phyloP scores from a whole-genome alignment of 805 yeast species.

The Metschnikowia shivogae region DNA sequence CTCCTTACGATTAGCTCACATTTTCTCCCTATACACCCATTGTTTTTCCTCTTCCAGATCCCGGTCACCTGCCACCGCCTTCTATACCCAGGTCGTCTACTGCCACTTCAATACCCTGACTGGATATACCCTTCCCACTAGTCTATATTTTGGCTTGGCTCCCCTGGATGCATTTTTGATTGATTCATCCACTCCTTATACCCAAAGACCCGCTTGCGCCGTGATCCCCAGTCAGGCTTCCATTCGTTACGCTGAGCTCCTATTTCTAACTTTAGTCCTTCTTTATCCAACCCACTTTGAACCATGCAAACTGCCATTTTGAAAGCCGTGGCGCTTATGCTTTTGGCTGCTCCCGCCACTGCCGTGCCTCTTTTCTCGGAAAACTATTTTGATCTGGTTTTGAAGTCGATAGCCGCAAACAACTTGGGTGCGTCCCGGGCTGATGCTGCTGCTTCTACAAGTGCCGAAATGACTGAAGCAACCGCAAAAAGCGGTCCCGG shows the following conservation, averaged over 20 bases:
- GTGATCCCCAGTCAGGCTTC: neutral
- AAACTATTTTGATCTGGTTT: neutral
- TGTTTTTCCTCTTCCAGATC: neutral
- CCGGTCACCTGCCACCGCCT: neutral
- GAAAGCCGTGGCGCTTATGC: conserved; percentile 6
- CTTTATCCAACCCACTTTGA: conserved; percentile 10
- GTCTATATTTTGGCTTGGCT: too few relatives aligned
- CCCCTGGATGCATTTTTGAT: too few relatives aligned
- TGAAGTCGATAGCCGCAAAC: neutral
- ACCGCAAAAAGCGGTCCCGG: too few relatives aligned
- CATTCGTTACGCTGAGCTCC: neutral
- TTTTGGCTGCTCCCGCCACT: conserved; percentile 5
- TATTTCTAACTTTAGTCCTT: conserved; percentile 23
- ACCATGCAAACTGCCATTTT: conserved; percentile 8
- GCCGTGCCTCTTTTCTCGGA: conserved; percentile 6
- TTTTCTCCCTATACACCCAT: neutral
- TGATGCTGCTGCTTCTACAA: neutral
- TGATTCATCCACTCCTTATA: too few relatives aligned
- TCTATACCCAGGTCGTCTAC: neutral
- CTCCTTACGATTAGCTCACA: conserved; percentile 2
- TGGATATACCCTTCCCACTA: too few relatives aligned
- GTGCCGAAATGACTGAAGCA: neutral
- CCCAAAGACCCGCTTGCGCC: too few relatives aligned
- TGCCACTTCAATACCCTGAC: too few relatives aligned
- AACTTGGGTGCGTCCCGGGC: neutral